Evolutionary conservation across 169 alveolate genomes (phyloP).

Genomic region (Cyclospora cayetanensis): DNA sequence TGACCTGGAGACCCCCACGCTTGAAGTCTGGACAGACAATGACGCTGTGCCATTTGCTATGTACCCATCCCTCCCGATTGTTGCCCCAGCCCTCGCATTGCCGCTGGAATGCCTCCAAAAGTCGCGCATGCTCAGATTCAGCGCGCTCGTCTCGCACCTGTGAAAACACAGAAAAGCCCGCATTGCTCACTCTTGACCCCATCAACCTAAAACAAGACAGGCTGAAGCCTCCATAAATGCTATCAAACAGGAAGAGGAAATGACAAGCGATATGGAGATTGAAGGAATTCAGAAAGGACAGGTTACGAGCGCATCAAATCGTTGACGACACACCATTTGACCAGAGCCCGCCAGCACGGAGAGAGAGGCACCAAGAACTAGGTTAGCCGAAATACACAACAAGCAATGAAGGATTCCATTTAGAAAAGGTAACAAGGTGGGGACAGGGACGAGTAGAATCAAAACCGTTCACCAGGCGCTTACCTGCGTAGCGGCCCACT

Average conservation of each 20-base stretch:
- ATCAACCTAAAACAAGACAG: no score
- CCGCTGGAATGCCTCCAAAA: slow-evolving; percentile 72
- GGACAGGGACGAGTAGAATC: no score
- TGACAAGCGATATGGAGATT: background rate
- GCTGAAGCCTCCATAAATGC: no score
- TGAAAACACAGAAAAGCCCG: background rate
- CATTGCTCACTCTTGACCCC: background rate
- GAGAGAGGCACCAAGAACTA: no score
- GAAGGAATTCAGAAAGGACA: background rate
- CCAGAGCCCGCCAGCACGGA: no score
- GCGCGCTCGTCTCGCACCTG: slow-evolving; percentile 79
- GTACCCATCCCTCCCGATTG: slow-evolving; percentile 82
- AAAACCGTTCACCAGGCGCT: no score
- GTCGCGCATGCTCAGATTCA: slow-evolving; percentile 71
- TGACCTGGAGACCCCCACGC: slow-evolving; percentile 78
- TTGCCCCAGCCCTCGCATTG: slow-evolving; percentile 81
- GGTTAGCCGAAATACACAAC: no score
- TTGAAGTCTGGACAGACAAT: slow-evolving; percentile 80
- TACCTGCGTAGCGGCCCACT: slow-evolving; percentile 79
- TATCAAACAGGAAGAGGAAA: background rate
- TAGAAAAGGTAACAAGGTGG: no score
- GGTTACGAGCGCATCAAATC: no score
- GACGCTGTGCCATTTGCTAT: slow-evolving; percentile 78
- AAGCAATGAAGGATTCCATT: no score
- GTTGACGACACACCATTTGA: no score